Percentiles rank a stretch among this genome's conserved stretches.
Evolutionary conservation across 2,329 filamentous ascomycete genomes (phyloP).

Genomic region (Hypomyces perniciosus): DNA sequence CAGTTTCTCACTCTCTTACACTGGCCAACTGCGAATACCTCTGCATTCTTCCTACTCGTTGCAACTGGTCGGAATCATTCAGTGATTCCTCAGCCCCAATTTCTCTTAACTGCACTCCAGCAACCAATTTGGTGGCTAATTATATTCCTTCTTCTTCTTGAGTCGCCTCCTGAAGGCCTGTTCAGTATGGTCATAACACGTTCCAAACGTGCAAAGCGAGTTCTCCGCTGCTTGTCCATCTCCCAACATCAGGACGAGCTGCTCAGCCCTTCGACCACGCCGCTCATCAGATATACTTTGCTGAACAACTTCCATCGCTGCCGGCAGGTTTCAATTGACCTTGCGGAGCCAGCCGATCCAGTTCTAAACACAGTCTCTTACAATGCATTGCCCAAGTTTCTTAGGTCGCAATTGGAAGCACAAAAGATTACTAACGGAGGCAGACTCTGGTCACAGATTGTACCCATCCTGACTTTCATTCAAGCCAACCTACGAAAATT

Average conservation of each 20-base stretch:
- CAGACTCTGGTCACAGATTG: slow-evolving; percentile 24
- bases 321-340: slow-evolving; percentile 24
- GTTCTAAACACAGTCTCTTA: slow-evolving; percentile 15
- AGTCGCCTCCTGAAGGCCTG: neutral
- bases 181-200: slow-evolving; percentile 22
- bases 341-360: slow-evolving; percentile 22
- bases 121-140: neutral
- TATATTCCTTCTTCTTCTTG: neutral
- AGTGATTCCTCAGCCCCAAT: neutral
- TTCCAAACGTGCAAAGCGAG: slow-evolving; percentile 28
- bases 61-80: neutral
- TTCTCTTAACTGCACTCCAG: neutral
- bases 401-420: slow-evolving; percentile 21
- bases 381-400: slow-evolving; percentile 19
- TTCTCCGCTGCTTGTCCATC: slow-evolving; percentile 27
- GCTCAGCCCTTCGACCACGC: slow-evolving; percentile 25
- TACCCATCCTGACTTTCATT: slow-evolving; percentile 31
- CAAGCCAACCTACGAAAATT: slow-evolving; percentile 19
- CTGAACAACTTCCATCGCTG: slow-evolving; percentile 25
- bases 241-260: slow-evolving; percentile 34
- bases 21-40: neutral
- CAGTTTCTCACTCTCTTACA: neutral
- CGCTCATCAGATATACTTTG: slow-evolving; percentile 27
- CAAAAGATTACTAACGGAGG: slow-evolving; percentile 26
- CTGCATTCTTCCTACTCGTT: neutral